Percentiles rank a stretch among this genome's conserved stretches.
Conservation (phyloP, 2,329 filamentous ascomycete species). For the Arthrobotrys musiformis region DNA sequence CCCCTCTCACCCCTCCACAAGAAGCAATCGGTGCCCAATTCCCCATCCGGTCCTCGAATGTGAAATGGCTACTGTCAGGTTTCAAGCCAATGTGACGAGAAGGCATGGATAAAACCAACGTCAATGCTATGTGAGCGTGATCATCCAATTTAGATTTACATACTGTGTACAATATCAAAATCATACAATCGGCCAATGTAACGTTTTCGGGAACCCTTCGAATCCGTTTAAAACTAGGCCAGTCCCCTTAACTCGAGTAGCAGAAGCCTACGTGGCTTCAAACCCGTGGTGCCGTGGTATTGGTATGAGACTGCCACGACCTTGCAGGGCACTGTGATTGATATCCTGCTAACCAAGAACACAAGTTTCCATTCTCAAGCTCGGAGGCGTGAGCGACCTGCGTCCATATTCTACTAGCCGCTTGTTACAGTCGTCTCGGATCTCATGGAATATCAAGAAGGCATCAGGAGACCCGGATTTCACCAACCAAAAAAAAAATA, state of each 20-base stretch:
- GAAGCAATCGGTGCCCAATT: not conserved
- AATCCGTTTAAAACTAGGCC: not conserved
- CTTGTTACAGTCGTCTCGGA: not conserved
- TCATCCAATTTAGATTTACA: not conserved
- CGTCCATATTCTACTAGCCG: not conserved
- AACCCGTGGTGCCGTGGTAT: constrained; percentile 21
- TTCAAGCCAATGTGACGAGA: not conserved
- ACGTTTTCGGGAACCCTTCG: not conserved
- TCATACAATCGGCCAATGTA: not conserved
- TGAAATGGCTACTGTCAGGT: not conserved
- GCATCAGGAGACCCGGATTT: not conserved
- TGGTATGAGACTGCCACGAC: constrained; percentile 38
- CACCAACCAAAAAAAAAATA: not conserved
- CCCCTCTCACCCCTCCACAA: constrained; percentile 3
- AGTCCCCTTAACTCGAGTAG: constrained; percentile 33
- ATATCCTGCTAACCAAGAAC: not conserved
- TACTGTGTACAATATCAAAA: too few species aligned
- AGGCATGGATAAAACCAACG: not conserved
- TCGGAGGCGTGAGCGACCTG: not conserved
- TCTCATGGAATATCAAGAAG: not conserved
- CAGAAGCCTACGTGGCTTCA: constrained; percentile 50
- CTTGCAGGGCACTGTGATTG: constrained; percentile 24
- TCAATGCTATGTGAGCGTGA: not conserved
- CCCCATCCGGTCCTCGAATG: not conserved
- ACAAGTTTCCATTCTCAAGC: not conserved